A percentile compares a stretch with the other conserved stretches of the same genome.
Conservation (phyloP, 2,329 filamentous ascomycete species). For the Aureobasidium lini region DNA sequence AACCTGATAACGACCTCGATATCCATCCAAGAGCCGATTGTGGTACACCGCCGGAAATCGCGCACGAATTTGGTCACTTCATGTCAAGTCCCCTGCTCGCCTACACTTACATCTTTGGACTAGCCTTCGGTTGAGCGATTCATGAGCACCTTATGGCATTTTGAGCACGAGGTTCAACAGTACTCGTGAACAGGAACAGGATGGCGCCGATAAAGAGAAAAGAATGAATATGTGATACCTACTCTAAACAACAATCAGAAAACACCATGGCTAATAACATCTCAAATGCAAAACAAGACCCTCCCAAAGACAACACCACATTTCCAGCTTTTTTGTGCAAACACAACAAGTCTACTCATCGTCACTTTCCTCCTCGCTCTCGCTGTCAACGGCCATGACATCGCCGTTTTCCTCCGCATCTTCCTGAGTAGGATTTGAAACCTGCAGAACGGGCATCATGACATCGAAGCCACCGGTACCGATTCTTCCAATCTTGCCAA, state of each 20-base stretch:
- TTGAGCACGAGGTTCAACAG: not conserved
- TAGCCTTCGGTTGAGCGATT: not conserved
- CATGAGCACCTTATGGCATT: not conserved
- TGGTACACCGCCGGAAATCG: not conserved
- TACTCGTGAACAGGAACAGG: not conserved
- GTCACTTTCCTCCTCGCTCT: slow-evolving; percentile 11
- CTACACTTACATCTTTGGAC: not conserved
- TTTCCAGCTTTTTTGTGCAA: not conserved
- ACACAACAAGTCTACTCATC: slow-evolving; percentile 7
- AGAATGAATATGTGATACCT: slow-evolving; percentile 8
- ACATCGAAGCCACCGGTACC: slow-evolving; percentile 93
- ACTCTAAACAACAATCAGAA: not conserved
- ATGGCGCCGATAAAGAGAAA: not conserved
- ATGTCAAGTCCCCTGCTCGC: not conserved
- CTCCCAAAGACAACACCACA: not conserved
- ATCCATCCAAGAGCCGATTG: not conserved
- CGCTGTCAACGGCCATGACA: slow-evolving; percentile 13
- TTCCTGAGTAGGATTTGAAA: not conserved
- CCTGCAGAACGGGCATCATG: slow-evolving; percentile 34
- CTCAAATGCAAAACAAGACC: not conserved
- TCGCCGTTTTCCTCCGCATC: not conserved
- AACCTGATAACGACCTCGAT: not conserved
- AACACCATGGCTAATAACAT: slow-evolving; percentile 11
- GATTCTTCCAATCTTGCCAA: slow-evolving; percentile 72
- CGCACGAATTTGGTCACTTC: not conserved